Conservation (phyloP, 2,329 filamentous ascomycete genomes). For the Diaporthe vaccinii region DNA sequence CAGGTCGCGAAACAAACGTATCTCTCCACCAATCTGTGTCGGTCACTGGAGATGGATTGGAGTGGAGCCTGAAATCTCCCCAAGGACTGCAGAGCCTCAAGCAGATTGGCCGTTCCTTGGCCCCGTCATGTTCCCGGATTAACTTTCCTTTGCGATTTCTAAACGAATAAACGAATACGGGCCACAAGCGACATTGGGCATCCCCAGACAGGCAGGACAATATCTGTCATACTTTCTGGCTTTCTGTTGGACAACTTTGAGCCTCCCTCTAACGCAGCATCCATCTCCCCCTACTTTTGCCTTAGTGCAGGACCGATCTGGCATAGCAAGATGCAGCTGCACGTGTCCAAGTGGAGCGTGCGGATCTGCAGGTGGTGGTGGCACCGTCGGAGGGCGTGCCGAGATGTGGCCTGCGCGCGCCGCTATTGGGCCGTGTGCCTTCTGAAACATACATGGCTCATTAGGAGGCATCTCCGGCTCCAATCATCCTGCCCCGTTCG, state of each 20-base stretch:
- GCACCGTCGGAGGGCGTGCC: conserved; percentile 32
- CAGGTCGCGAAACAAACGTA: conserved; percentile 1
- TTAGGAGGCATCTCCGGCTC: conserved; percentile 30
- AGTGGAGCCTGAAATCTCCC: conserved; percentile 12
- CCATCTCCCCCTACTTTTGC: conserved; percentile 8
- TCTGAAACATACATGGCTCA: conserved; percentile 32
- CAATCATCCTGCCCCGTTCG: conserved; percentile 34
- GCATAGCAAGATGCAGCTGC: conserved; percentile 32
- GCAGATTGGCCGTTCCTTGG: conserved; percentile 4
- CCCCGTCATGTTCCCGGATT: conserved; percentile 10
- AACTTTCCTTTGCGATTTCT: not conserved
- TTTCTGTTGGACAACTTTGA: not conserved
- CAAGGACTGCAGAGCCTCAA: conserved; percentile 30
- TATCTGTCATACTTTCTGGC: not conserved
- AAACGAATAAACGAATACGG: not conserved
- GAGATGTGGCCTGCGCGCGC: conserved; percentile 28
- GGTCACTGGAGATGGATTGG: conserved; percentile 13
- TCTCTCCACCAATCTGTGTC: conserved; percentile 31
- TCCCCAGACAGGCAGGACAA: not conserved
- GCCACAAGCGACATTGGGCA: not conserved
- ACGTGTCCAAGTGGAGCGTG: conserved; percentile 21
- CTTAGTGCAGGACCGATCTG: conserved; percentile 26
- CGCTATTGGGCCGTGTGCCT: conserved; percentile 29
- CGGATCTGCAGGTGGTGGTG: conserved; percentile 24
- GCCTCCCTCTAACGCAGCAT: not conserved